A percentile compares a stretch with the other conserved stretches of the same genome.
These are phyloP conservation scores for Stagonosporopsis rhizophila DNA, from an alignment of 2,329 filamentous ascomycete genomes.

Conservation along the genomic window DNA sequence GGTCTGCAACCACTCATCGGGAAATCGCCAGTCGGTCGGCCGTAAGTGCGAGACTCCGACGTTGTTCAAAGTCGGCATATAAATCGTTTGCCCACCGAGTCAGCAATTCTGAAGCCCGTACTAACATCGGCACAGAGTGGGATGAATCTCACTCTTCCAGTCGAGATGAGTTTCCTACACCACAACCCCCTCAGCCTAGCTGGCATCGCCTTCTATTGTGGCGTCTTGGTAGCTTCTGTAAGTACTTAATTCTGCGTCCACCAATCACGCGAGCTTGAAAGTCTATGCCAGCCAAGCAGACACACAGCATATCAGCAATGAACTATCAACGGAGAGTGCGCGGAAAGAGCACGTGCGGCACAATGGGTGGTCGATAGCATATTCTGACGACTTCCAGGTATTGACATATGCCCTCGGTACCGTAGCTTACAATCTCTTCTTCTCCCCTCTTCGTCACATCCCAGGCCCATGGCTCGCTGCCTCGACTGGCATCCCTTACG, in stretches of 20 bases:
- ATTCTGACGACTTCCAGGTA: conserved; percentile 15
- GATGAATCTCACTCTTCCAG: not conserved
- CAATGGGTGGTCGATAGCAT: not conserved
- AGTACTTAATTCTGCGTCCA: not conserved
- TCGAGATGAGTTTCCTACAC: conserved; percentile 3
- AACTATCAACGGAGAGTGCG: not conserved
- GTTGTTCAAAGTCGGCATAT: not conserved
- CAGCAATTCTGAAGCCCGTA: not conserved
- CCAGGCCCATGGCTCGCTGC: conserved; percentile 52
- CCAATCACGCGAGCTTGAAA: not conserved
- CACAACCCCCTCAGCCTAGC: conserved; percentile 20
- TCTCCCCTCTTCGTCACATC: conserved; percentile 54
- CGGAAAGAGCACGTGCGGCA: too few species aligned
- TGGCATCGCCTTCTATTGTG: conserved; percentile 20
- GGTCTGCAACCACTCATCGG: not conserved
- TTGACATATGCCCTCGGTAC: conserved; percentile 21
- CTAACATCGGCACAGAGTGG: not conserved
- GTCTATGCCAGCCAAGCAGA: not conserved
- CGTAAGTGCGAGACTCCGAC: not conserved
- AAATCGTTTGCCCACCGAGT: not conserved
- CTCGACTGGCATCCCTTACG: conserved; percentile 44
- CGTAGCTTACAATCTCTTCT: conserved; percentile 50
- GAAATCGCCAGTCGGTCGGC: not conserved
- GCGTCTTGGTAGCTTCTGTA: conserved; percentile 22
- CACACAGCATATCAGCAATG: not conserved